A percentile compares a stretch with the other conserved stretches of the same genome.
These are phyloP conservation scores for Ascochyta viciae-villosae DNA, from an alignment of 2,329 filamentous ascomycete species.

Conservation along the genomic window DNA sequence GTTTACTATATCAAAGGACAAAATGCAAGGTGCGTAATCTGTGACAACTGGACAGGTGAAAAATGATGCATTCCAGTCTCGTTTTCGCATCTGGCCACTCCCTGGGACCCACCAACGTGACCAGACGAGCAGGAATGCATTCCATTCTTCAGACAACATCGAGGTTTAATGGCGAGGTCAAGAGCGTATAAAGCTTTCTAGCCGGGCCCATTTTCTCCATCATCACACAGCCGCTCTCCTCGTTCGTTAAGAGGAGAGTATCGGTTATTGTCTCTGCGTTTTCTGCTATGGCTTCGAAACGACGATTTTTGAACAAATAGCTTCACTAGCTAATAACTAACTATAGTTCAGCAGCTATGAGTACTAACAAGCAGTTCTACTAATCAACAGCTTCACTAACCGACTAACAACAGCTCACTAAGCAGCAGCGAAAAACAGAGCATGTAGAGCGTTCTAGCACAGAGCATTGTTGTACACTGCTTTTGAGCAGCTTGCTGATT, in stretches of 20 bases:
- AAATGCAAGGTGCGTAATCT: constrained; percentile 2
- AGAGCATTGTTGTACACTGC: constrained; percentile 9
- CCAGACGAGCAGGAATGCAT: constrained; percentile 1
- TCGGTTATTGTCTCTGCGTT: not conserved
- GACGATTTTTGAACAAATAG: not conserved
- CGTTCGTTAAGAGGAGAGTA: constrained; percentile 1
- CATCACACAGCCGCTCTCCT: not conserved
- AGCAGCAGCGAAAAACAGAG: not conserved
- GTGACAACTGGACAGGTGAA: not conserved
- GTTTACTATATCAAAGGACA: not conserved
- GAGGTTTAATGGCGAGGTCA: not conserved
- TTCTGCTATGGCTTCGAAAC: not conserved
- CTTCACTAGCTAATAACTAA: not conserved
- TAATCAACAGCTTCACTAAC: not conserved
- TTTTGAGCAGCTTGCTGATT: constrained; percentile 17
- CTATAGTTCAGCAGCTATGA: not conserved
- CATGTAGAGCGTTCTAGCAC: constrained; percentile 13
- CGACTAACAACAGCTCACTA: not conserved
- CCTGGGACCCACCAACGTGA: constrained; percentile 1
- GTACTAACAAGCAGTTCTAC: not conserved
- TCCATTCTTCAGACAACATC: constrained; percentile 5
- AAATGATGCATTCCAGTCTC: constrained; percentile 2
- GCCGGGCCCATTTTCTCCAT: not conserved
- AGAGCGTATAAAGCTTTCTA: constrained; percentile 6
- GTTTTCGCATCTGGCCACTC: not conserved